A percentile compares a stretch with the other conserved stretches of the same genome.
Conservation (phyloP, 225 moss, liverwort and hornwort species). For the Marchantia paleacea region DNA sequence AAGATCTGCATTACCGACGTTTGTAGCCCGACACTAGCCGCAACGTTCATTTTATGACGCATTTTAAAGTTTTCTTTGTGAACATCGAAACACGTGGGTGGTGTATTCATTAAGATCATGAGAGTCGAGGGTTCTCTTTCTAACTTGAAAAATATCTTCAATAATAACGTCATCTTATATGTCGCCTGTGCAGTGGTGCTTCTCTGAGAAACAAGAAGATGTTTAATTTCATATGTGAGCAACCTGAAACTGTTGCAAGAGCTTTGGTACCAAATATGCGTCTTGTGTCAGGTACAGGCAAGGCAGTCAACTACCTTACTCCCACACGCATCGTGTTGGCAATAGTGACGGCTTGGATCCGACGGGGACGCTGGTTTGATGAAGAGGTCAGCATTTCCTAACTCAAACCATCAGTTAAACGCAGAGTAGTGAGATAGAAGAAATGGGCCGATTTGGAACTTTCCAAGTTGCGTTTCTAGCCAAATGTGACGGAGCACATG, state of each 20-base stretch:
- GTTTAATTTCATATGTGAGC: constrained; percentile 91
- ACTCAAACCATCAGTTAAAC: background rate
- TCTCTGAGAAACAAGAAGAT: constrained; percentile 87
- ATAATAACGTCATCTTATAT: background rate
- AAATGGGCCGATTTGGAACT: no score
- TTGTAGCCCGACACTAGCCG: background rate
- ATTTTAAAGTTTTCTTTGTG: background rate
- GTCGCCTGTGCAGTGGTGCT: constrained; percentile 58
- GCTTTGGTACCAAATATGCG: constrained; percentile 74
- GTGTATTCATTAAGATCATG: background rate
- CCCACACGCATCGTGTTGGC: constrained; percentile 81
- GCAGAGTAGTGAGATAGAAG: background rate
- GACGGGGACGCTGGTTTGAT: constrained; percentile 93
- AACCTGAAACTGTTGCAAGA: constrained; percentile 92
- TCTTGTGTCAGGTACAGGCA: constrained; percentile 81
- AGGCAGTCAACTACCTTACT: constrained; percentile 79
- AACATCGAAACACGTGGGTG: background rate
- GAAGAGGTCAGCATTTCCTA: constrained; percentile 50
- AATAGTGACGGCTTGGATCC: constrained; percentile 77
- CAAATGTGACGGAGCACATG: background rate
- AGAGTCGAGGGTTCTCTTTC: background rate
- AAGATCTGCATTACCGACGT: background rate
- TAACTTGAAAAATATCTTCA: background rate
- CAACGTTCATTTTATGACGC: background rate
- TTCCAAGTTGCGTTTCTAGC: background rate